Percentiles rank a stretch among this genome's conserved stretches.
Conservation (phyloP, 768 basidiomycete genomes). For the Jaapia argillacea region DNA sequence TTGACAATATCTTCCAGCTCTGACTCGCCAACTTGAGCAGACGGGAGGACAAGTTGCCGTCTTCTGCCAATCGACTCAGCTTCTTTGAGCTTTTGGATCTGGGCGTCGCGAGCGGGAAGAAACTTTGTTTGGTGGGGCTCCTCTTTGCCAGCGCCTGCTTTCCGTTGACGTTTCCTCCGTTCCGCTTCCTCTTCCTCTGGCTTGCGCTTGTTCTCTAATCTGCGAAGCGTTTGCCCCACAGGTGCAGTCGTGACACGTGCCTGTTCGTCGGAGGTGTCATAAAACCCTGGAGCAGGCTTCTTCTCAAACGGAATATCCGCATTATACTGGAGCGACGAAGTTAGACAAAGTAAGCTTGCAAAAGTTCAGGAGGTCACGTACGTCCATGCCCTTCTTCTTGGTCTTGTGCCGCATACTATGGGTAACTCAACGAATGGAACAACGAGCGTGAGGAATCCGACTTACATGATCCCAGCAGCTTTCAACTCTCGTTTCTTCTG, state of each 20-base stretch:
- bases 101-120: constrained; percentile 91
- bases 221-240: constrained; percentile 81
- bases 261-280: constrained; percentile 92
- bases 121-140: constrained; percentile 82
- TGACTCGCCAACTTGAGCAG: constrained; percentile 86
- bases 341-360: constrained; percentile 4
- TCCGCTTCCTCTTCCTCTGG: constrained; percentile 92
- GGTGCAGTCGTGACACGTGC: constrained; percentile 80
- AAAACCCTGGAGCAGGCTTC: constrained; percentile 90
- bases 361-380: constrained; percentile 27
- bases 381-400: constrained; percentile 97
- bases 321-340: constrained; percentile 60
- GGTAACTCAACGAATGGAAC: background rate
- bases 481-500: constrained; percentile 98
- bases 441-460: constrained; percentile 9
- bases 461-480: constrained; percentile 93
- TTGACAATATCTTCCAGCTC: constrained; percentile 98
- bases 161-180: constrained; percentile 80
- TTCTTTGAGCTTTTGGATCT: constrained; percentile 96
- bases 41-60: constrained; percentile 74
- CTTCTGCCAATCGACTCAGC: constrained; percentile 90
- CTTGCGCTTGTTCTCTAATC: constrained; percentile 94
- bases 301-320: constrained; percentile 99
- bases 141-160: constrained; percentile 41
- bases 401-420: constrained; percentile 83